Conservation (phyloP, 2,329 filamentous ascomycete species). For the Ambrosiella beaveri region DNA sequence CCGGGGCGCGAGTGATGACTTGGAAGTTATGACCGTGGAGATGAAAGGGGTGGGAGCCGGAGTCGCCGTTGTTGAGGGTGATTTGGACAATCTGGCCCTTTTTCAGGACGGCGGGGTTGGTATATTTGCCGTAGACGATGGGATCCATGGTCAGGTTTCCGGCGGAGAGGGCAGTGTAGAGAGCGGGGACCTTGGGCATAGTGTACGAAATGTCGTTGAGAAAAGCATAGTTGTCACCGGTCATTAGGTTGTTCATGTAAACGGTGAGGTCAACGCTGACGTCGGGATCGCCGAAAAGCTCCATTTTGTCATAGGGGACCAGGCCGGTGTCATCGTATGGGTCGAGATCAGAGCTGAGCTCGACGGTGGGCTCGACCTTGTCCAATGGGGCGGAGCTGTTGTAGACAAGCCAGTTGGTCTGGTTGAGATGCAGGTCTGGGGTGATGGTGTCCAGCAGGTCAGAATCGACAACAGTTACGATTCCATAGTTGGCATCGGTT, state of each 20-base stretch:
- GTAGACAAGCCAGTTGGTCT: conserved; percentile 22
- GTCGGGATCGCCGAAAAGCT: conserved; percentile 31
- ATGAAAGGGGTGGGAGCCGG: conserved; percentile 44
- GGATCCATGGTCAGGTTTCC: conserved; percentile 29
- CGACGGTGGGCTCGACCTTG: conserved; percentile 15
- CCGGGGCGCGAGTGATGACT: conserved; percentile 20
- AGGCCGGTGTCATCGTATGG: conserved; percentile 39
- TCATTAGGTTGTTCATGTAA: conserved; percentile 35
- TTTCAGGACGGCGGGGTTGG: conserved; percentile 35
- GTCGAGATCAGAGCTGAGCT: conserved; percentile 29
- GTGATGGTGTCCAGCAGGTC: conserved; percentile 26
- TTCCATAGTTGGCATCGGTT: conserved; percentile 29
- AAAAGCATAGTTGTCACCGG: conserved; percentile 39
- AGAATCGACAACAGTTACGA: conserved; percentile 17
- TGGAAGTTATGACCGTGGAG: conserved; percentile 46
- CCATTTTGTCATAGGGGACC: conserved; percentile 34
- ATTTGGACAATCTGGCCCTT: conserved; percentile 38
- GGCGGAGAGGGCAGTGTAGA: conserved; percentile 48
- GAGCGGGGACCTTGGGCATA: conserved; percentile 45
- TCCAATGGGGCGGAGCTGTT: conserved; percentile 16
- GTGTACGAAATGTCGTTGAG: conserved; percentile 50
- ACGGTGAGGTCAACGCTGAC: conserved; percentile 30
- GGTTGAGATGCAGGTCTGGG: conserved; percentile 30
- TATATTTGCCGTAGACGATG: conserved; percentile 32
- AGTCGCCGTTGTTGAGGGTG: conserved; percentile 40